Conservation (phyloP, 148 eudicot species). For the Hydrangea macrophylla region DNA sequence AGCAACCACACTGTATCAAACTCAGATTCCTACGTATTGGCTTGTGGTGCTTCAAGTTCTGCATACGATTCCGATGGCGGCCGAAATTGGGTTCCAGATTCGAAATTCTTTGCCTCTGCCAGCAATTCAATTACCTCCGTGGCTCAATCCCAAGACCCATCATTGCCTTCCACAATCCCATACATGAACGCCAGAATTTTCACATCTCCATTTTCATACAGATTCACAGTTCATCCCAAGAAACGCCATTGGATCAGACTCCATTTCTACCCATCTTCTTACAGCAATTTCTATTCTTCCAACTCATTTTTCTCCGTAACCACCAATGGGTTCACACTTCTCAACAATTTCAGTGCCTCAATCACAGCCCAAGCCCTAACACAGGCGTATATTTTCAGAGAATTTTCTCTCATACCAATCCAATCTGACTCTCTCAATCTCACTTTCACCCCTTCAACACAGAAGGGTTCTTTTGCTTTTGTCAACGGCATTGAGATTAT, state of each 20-base stretch:
- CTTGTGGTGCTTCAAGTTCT: slow-evolving; percentile 19
- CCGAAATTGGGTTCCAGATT: slow-evolving; percentile 64
- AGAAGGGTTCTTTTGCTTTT: slow-evolving; percentile 44
- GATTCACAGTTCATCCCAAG: slow-evolving; percentile 36
- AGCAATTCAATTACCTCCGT: slow-evolving; percentile 23
- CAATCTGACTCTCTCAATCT: slow-evolving; percentile 28
- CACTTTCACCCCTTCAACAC: slow-evolving; percentile 44
- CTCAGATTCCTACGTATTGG: slow-evolving; percentile 17
- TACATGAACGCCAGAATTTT: slow-evolving; percentile 74
- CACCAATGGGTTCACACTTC: slow-evolving; percentile 47
- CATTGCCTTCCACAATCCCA: slow-evolving; percentile 62
- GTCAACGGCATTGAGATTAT: slow-evolving; percentile 79
- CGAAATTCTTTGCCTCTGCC: slow-evolving; percentile 35
- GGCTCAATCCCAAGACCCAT: slow-evolving; percentile 68
- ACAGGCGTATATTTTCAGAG: slow-evolving; percentile 67
- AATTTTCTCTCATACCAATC: slow-evolving; percentile 44
- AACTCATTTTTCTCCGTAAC: slow-evolving; percentile 52
- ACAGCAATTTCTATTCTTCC: slow-evolving; percentile 38
- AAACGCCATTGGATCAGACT: slow-evolving; percentile 46
- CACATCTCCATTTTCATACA: slow-evolving; percentile 41
- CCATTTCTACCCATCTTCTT: slow-evolving; percentile 70
- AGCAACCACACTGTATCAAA: slow-evolving; percentile 8
- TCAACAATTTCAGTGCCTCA: slow-evolving; percentile 70
- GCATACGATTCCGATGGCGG: slow-evolving; percentile 47
- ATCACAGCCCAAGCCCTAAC: slow-evolving; percentile 63